These are phyloP conservation scores for Fusarium nisikadoi DNA, from an alignment of 2,329 filamentous ascomycete species.

Conservation along the genomic window DNA sequence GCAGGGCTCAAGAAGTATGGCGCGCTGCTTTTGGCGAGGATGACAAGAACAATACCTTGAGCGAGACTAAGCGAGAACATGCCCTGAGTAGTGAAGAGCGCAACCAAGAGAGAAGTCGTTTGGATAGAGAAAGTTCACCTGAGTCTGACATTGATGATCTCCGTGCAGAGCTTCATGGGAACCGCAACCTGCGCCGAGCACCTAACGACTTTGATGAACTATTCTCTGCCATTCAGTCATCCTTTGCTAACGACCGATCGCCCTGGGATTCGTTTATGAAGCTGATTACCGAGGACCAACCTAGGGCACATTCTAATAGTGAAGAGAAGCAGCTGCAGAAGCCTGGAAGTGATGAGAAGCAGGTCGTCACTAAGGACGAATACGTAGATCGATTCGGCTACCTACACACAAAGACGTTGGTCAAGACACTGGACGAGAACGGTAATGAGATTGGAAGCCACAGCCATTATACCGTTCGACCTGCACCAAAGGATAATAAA, in stretches of 20 bases:
- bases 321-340: constrained; percentile 10
- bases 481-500: constrained; percentile 41
- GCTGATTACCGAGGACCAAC: constrained; percentile 43
- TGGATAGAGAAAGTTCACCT: constrained; percentile 7
- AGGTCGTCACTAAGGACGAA: constrained; percentile 53
- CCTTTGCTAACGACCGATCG: constrained; percentile 50
- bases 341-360: constrained; percentile 38
- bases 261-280: constrained; percentile 56
- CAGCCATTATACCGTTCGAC: constrained; percentile 50
- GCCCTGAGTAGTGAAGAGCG: not conserved
- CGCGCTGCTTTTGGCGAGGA: constrained; percentile 27
- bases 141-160: constrained; percentile 2
- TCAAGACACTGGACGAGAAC: constrained; percentile 53
- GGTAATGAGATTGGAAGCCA: constrained; percentile 55
- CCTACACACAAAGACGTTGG: constrained; percentile 54
- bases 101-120: constrained; percentile 12
- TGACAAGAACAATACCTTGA: constrained; percentile 17
- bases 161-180: constrained; percentile 15
- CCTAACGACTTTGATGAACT: constrained; percentile 55
- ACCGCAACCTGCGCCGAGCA: constrained; percentile 9
- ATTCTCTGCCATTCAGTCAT: constrained; percentile 52
- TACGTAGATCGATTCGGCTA: constrained; percentile 57
- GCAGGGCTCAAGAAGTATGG: constrained; percentile 46
- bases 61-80: not conserved
- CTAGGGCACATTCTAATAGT: constrained; percentile 7